Evolutionary conservation across 208 protist species (phyloP).

Genomic region (Balamuthia mandrillaris): DNA sequence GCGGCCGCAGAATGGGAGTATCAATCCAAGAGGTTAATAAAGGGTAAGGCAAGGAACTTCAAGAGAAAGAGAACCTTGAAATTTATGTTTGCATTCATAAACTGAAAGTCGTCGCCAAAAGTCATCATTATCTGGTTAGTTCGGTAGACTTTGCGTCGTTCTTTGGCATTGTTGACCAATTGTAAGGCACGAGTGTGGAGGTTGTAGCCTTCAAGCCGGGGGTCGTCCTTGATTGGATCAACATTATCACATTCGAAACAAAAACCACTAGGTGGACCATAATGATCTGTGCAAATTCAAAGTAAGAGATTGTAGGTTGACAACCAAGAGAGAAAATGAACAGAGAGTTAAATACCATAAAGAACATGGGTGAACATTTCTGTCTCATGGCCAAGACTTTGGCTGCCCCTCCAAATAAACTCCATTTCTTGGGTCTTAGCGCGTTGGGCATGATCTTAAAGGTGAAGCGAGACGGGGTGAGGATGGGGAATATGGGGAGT

Average conservation of each 20-base stretch:
- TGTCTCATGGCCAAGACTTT: not conserved
- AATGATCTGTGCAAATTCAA: not conserved
- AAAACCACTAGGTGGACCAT: not conserved
- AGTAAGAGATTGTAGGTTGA: not conserved
- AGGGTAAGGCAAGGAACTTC: not conserved
- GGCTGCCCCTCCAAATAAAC: constrained; percentile 30
- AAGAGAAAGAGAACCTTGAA: not conserved
- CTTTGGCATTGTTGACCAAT: not conserved
- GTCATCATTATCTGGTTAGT: not conserved
- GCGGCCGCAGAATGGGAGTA: constrained; percentile 66
- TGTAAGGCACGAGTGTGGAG: not conserved
- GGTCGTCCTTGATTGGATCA: constrained; percentile 16
- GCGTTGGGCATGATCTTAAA: not conserved
- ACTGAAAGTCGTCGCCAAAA: constrained; percentile 28
- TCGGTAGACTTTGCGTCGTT: not conserved
- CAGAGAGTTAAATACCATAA: constrained; percentile 36
- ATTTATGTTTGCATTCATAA: constrained; percentile 22
- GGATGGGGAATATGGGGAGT: too few relatives aligned
- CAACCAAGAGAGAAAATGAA: not conserved
- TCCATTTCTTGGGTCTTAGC: constrained; percentile 34
- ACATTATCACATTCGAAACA: constrained; percentile 21
- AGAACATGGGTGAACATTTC: constrained; percentile 44
- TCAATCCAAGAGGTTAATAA: too few relatives aligned
- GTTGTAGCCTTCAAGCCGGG: not conserved
- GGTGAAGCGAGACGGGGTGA: too few relatives aligned